Conservation (phyloP, 208 protist species). For the Acanthamoeba healyi region DNA sequence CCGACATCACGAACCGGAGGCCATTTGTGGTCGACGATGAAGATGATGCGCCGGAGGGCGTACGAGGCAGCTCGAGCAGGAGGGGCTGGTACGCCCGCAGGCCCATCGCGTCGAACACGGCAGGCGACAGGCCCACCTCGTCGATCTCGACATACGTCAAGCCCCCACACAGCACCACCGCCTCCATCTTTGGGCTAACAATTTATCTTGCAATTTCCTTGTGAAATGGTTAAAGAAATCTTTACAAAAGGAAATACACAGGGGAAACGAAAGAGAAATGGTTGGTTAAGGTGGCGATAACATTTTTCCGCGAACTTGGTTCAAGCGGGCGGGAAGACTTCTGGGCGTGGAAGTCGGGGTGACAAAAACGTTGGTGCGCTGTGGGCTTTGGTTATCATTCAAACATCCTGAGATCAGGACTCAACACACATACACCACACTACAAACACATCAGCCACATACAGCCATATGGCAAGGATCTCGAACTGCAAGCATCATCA, state of each 20-base stretch:
- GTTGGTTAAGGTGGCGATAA: background rate
- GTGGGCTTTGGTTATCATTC: background rate
- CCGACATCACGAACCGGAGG: background rate
- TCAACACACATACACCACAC: too few species aligned
- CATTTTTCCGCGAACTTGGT: background rate
- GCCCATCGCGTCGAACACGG: background rate
- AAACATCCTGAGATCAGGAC: background rate
- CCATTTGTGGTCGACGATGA: too few species aligned
- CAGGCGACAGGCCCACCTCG: background rate
- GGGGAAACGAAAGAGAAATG: too few species aligned
- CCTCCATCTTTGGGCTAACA: background rate
- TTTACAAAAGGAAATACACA: too few species aligned
- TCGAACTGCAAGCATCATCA: background rate
- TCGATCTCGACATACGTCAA: background rate
- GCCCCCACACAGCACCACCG: background rate
- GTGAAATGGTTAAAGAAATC: too few species aligned
- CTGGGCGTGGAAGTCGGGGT: background rate
- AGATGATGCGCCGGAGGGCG: too few species aligned
- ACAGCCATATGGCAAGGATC: too few species aligned
- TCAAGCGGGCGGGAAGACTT: background rate
- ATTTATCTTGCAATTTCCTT: background rate
- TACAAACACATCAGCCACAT: too few species aligned
- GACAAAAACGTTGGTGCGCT: background rate
- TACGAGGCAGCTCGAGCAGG: background rate
- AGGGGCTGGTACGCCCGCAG: constrained; percentile 8